Evolutionary conservation across 371 early-diverging fungal genomes (phyloP), one percentile per base, ranked within the genome.

Genomic region (Choanephora cucurbitarum): DNA sequence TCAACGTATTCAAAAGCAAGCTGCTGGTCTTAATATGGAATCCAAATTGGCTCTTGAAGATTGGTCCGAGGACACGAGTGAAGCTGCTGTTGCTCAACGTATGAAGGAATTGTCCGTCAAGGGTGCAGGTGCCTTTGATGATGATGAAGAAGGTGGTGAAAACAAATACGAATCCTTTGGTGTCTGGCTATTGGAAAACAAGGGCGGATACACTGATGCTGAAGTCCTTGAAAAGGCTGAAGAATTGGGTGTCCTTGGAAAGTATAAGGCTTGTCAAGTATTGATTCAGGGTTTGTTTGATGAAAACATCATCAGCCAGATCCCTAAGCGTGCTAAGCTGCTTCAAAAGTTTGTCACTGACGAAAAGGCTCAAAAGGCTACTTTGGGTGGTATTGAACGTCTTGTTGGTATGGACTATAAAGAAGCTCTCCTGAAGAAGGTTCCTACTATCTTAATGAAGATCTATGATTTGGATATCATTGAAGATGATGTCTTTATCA

Each of bases 311-410:
- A 67, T 70, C 17, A 60, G 75, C 37, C 84, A 86, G 67, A 77
- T 86, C 53, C 77, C 73, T 55, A 83, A 81, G 66, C 88, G 89
- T 64, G 78, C 77, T 24, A 67, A 78, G 31, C 72, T 96, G 49
- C 72, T 97, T 34, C 45, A 37, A 31, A 74, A 74, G 55, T 93
- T 96, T 64, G 81, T 91, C 49, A 65, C 60, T 34, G 80, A 75
- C 50, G 93, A 94, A 58, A 96, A 95, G 79, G 82, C 83, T 54
- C 96, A 95, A 75, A 91, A 89, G 72, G 89, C 89, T 9, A 69
- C 94, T 23, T 72, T 98, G 9, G 97, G 97, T 64, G 96, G 96
- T 24, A 80, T 97, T 59, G 98, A 97, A 72, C 87, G 94, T 51
- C 79, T 96, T 19, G 81, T 96, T 33, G 87, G 86, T 43, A 73